Evolutionary conservation across 164 flowering plant genomes (phyloP).

Genomic region (Sedum album): DNA sequence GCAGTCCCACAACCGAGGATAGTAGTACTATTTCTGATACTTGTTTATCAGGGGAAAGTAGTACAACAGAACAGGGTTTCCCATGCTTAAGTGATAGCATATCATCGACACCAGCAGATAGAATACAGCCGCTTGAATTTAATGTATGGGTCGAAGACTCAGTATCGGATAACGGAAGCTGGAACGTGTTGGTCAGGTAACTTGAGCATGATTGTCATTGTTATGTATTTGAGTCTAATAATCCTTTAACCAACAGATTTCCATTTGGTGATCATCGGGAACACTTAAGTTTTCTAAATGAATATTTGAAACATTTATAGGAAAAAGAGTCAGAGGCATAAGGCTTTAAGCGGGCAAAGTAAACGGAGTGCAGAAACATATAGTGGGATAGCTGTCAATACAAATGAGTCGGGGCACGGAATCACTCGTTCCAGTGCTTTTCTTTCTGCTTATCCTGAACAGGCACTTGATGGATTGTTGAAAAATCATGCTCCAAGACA

Average conservation of each 20-base stretch:
- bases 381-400: slow-evolving; percentile 28
- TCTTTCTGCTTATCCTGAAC: slow-evolving; percentile 33
- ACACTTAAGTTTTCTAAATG: background rate
- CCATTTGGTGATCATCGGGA: no score
- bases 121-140: slow-evolving; percentile 59
- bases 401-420: slow-evolving; percentile 23
- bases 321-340: slow-evolving; percentile 43
- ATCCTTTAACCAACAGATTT: no score
- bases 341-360: slow-evolving; percentile 27
- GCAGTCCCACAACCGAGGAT: slow-evolving; percentile 73
- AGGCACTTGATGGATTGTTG: slow-evolving; percentile 33
- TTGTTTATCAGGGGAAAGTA: slow-evolving; percentile 47
- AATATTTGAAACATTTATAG: slow-evolving; percentile 25
- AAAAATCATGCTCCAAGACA: slow-evolving; percentile 34
- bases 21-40: slow-evolving; percentile 75
- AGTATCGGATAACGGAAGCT: slow-evolving; percentile 30
- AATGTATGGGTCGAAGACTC: slow-evolving; percentile 51
- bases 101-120: slow-evolving; percentile 87
- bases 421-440: slow-evolving; percentile 30
- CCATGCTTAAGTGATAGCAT: slow-evolving; percentile 81
- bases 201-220: background rate
- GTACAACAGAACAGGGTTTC: slow-evolving; percentile 37
- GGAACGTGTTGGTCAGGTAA: slow-evolving; percentile 63
- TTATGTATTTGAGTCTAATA: background rate
- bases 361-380: slow-evolving; percentile 31